Evolutionary conservation across 2,329 filamentous ascomycete genomes (phyloP).

Genomic region (Fusarium incarnatum): DNA sequence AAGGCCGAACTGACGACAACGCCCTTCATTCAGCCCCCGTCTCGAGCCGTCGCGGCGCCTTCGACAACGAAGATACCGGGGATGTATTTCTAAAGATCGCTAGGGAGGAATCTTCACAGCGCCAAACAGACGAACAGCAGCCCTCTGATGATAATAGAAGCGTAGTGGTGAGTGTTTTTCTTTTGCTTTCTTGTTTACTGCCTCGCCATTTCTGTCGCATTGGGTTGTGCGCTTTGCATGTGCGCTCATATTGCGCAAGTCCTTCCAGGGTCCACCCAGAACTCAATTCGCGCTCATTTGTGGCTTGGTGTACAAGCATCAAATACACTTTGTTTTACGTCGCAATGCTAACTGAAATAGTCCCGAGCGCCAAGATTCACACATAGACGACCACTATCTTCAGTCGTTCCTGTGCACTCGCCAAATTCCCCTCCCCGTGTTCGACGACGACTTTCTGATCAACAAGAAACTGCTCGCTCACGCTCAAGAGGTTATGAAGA

Average conservation of each 20-base stretch:
- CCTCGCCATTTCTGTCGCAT: slow-evolving; percentile 14
- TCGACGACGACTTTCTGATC: slow-evolving; percentile 67
- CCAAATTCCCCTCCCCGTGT: slow-evolving; percentile 63
- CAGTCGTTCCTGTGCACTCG: slow-evolving; percentile 61
- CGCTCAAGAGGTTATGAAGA: slow-evolving; percentile 56
- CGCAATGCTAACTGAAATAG: slow-evolving; percentile 50
- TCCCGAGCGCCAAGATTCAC: slow-evolving; percentile 60
- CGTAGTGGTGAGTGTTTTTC: slow-evolving; percentile 59
- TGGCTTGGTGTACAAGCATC: not conserved
- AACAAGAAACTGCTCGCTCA: slow-evolving; percentile 59
- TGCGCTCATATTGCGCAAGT: not conserved
- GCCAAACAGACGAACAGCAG: slow-evolving; percentile 51
- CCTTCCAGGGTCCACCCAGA: slow-evolving; percentile 6
- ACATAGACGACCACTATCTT: slow-evolving; percentile 66
- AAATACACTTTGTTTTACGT: slow-evolving; percentile 12
- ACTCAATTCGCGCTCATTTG: slow-evolving; percentile 5
- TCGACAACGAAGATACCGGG: slow-evolving; percentile 64
- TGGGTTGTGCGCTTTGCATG: slow-evolving; percentile 12
- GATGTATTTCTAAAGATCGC: slow-evolving; percentile 71
- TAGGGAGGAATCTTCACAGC: slow-evolving; percentile 61
- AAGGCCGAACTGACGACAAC: slow-evolving; percentile 54
- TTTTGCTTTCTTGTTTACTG: slow-evolving; percentile 5
- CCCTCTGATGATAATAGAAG: slow-evolving; percentile 52
- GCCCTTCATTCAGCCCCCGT: slow-evolving; percentile 55
- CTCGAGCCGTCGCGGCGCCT: slow-evolving; percentile 51